Base-by-base conservation (phyloP, 768 basidiomycete genomes). In the Naganishia vishniacii region DNA sequence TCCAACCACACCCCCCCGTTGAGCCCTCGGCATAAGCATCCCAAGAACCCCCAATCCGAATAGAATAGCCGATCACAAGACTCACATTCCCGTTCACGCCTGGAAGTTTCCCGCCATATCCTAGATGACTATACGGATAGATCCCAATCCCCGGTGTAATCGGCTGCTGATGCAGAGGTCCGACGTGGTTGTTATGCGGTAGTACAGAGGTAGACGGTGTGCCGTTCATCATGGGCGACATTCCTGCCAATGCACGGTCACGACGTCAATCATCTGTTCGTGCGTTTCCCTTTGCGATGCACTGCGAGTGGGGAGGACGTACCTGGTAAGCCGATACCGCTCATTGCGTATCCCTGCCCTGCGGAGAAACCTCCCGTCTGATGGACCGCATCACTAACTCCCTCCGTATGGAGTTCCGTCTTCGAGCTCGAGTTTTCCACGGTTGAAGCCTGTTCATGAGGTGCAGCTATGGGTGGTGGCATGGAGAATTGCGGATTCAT, bases 51-150 rank as follows among this genome's bases (percentile, higher is more conserved):
- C n/a, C n/a, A n/a, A n/a, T n/a, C n/a, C n/a, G n/a, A n/a, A n/a
- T n/a, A n/a, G n/a, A n/a, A n/a, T n/a, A n/a, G n/a, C n/a, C n/a
- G n/a, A n/a, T n/a, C n/a, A 51, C 62, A 63, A 29, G 63, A 46
- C 65, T 66, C 72, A 75, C 70, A 67, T 72, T 70, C 31, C 65
- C 67, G 62, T 71, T 71, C 41, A 68, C 66, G 13, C 65, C 70
- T 16, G 44, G 51, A 15, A 58, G 23, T 44, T 59, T 64, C 29
- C 29, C 63, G 0, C 46, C 46, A 23, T 58, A 58, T 7, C 53
- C 63, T n/a, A 64, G 23, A 59, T 64, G 56, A 29, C 53, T 59
- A 37, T 64, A 64, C 15, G 63, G 63, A 37, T 64, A 64, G 23
- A 51, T 51, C 12, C 48, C 48, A 9, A 44, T 56, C 16, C 34